Evolutionary conservation across 208 protist species (phyloP).

Genomic region (Trichomonas gallinae): DNA sequence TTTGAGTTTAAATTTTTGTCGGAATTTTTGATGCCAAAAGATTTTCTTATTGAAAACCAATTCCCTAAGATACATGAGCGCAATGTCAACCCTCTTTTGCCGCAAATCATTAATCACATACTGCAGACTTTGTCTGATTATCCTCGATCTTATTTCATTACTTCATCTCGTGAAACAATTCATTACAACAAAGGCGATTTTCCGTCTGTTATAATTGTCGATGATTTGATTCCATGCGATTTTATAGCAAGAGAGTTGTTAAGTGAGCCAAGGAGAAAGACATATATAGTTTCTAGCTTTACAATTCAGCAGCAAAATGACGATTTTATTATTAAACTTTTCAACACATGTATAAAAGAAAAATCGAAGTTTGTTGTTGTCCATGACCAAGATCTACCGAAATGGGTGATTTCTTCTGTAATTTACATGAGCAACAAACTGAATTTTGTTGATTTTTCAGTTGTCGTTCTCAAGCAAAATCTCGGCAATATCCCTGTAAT

Average conservation of each 20-base stretch:
- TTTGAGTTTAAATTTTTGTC: not conserved
- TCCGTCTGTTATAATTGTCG: not conserved
- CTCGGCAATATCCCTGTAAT: not conserved
- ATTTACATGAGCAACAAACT: not conserved
- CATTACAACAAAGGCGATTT: not conserved
- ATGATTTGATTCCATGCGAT: not conserved
- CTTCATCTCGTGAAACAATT: not conserved
- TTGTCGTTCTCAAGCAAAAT: not conserved
- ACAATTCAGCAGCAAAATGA: not conserved
- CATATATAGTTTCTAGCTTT: not conserved
- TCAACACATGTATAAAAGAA: not conserved
- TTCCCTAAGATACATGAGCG: not conserved
- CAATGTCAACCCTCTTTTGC: not conserved
- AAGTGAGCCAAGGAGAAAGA: not conserved
- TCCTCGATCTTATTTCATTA: not conserved
- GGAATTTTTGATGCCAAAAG: not conserved
- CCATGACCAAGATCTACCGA: not conserved
- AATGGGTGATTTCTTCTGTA: not conserved
- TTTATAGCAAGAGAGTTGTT: not conserved
- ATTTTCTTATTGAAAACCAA: not conserved
- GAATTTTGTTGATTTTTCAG: not conserved
- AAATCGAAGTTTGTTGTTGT: not conserved
- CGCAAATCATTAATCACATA: not conserved
- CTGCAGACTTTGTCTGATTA: not conserved
- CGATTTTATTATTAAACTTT: not conserved